Percentiles rank a stretch among this genome's conserved stretches.
These are phyloP conservation scores for Lodderomyces orthopsilosis DNA, from an alignment of 1,139 yeast species.

Conservation along the genomic window DNA sequence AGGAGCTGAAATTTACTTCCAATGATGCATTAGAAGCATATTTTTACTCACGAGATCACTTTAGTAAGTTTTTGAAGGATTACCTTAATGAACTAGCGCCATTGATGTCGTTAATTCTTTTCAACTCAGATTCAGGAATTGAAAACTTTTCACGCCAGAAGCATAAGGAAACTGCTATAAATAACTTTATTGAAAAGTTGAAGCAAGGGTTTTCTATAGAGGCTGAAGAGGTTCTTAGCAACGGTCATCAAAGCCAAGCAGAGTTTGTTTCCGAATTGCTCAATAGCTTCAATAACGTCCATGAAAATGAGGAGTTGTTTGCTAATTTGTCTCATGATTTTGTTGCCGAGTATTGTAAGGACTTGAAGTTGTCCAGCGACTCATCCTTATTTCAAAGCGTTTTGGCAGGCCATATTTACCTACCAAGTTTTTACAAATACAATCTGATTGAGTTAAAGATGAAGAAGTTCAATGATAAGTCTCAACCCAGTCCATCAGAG, in stretches of 20 bases:
- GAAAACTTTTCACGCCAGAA: slow-evolving; percentile 19
- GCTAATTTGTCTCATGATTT: slow-evolving; percentile 48
- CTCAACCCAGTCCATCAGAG: not conserved
- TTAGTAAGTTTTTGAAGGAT: slow-evolving; percentile 42
- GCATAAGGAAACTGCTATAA: slow-evolving; percentile 5
- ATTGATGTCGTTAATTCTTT: slow-evolving; percentile 50
- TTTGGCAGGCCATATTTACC: slow-evolving; percentile 67
- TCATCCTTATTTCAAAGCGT: slow-evolving; percentile 69
- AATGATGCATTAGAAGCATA: slow-evolving; percentile 46
- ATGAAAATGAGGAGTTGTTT: slow-evolving; percentile 30
- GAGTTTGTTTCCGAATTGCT: slow-evolving; percentile 43
- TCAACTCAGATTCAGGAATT: slow-evolving; percentile 18
- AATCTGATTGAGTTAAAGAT: slow-evolving; percentile 42
- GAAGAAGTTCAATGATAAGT: slow-evolving; percentile 18
- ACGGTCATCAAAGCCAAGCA: slow-evolving; percentile 25
- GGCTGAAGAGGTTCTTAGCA: slow-evolving; percentile 16
- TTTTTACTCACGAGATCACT: slow-evolving; percentile 52
- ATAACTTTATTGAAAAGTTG: slow-evolving; percentile 25
- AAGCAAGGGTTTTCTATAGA: slow-evolving; percentile 24
- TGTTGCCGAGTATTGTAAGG: slow-evolving; percentile 64
- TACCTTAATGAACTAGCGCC: slow-evolving; percentile 49
- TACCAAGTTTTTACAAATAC: slow-evolving; percentile 72
- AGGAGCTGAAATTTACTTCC: slow-evolving; percentile 14
- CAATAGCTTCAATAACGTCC: slow-evolving; percentile 38
- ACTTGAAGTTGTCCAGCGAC: slow-evolving; percentile 62